Evolutionary conservation across 1,284 basidiomycete species (phyloP).

Genomic region (Apiotrichum porosum): DNA sequence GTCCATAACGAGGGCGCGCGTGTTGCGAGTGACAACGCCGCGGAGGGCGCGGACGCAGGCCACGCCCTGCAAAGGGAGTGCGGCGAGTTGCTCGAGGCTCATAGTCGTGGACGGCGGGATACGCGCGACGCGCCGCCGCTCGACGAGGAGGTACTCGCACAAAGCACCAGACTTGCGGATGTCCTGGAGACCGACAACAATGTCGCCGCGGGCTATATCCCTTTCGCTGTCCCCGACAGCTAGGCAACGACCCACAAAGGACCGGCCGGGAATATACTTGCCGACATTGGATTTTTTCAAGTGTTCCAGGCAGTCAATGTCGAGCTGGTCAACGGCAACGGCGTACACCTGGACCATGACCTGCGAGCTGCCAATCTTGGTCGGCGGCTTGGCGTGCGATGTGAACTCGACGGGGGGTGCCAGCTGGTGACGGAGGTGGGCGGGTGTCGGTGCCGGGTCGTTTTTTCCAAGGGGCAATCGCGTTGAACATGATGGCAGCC

Average conservation of each 20-base stretch:
- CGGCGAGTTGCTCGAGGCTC: conserved; percentile 69
- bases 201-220: conserved; percentile 68
- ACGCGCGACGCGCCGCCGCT: conserved; percentile 68
- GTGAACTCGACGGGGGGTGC: conserved; percentile 56
- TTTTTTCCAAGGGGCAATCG: too few relatives aligned
- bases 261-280: conserved; percentile 64
- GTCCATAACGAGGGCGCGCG: conserved; percentile 62
- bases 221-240: conserved; percentile 74
- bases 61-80: conserved; percentile 69
- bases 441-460: conserved; percentile 49
- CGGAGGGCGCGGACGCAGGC: conserved; percentile 71
- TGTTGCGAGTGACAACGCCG: conserved; percentile 47
- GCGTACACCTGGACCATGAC: conserved; percentile 80
- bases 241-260: conserved; percentile 72
- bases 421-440: conserved; percentile 49
- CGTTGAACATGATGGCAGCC: conserved; percentile 69
- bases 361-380: conserved; percentile 60
- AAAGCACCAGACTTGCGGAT: conserved; percentile 72
- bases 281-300: conserved; percentile 46
- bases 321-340: conserved; percentile 68
- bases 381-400: conserved; percentile 66
- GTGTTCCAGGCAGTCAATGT: conserved; percentile 59
- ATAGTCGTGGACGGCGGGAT: conserved; percentile 54
- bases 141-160: conserved; percentile 73
- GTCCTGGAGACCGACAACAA: conserved; percentile 73